Evolutionary conservation across 2,329 filamentous ascomycete species (phyloP).

Genomic region (Stagonosporopsis tanaceti): DNA sequence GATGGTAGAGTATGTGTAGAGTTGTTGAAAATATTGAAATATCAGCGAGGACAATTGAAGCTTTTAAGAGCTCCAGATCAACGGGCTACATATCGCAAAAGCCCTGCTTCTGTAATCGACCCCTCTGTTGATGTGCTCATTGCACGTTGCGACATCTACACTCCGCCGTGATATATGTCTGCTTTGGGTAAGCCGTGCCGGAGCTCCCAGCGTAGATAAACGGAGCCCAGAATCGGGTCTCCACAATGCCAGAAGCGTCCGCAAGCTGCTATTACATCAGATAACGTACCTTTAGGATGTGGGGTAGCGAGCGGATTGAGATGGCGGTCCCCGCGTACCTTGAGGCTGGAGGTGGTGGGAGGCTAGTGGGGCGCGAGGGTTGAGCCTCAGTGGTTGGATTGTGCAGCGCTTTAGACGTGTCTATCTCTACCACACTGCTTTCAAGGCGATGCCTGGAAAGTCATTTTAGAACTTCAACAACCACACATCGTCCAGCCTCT

Average conservation of each 20-base stretch:
- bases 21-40: neutral
- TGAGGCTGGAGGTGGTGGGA: neutral
- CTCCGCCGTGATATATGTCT: slow-evolving; percentile 29
- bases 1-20: neutral
- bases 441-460: neutral
- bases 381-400: neutral
- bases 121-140: slow-evolving; percentile 13
- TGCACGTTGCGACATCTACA: slow-evolving; percentile 6
- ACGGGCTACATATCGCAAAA: too few relatives aligned
- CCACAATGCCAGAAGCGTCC: neutral
- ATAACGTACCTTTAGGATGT: neutral
- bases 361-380: neutral
- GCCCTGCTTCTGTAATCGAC: neutral
- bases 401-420: neutral
- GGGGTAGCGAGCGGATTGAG: neutral
- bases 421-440: neutral
- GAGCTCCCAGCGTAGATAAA: slow-evolving; percentile 25
- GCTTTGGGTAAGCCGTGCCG: slow-evolving; percentile 29
- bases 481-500: slow-evolving; percentile 62
- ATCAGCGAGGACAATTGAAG: neutral
- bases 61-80: neutral
- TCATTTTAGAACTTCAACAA: slow-evolving; percentile 45
- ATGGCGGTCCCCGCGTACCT: neutral
- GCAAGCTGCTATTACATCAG: neutral
- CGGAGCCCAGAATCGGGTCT: slow-evolving; percentile 6